phyloP scores from a whole-genome alignment of 148 eudicot species.

The Pharnaceum exiguum region DNA sequence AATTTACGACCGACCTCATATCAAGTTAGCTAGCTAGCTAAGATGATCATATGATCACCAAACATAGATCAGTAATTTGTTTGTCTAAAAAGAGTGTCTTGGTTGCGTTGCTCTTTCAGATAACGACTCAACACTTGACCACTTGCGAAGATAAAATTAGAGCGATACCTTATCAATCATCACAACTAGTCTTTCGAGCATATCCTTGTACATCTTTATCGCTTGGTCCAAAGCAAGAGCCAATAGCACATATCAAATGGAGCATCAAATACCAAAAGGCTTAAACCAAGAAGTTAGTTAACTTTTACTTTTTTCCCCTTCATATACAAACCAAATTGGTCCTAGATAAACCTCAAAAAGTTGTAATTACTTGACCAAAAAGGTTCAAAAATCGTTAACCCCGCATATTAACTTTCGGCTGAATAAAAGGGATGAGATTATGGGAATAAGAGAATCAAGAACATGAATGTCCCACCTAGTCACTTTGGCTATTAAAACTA shows the following conservation, averaged over 20 bases:
- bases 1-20: too few relatives aligned
- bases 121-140: too few relatives aligned
- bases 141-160: conserved; percentile 7
- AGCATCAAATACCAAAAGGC: not conserved
- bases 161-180: conserved; percentile 7
- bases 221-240: conserved; percentile 17
- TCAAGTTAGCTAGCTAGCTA: too few relatives aligned
- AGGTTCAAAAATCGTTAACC: conserved; percentile 3
- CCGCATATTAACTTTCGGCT: conserved; percentile 18
- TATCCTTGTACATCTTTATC: not conserved
- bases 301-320: not conserved
- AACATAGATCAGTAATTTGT: too few relatives aligned
- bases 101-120: too few relatives aligned
- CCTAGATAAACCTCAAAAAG: not conserved
- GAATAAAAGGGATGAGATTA: not conserved
- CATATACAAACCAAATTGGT: not conserved
- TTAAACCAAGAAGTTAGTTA: not conserved
- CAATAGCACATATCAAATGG: conserved; percentile 9
- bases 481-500: conserved; percentile 10
- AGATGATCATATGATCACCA: too few relatives aligned
- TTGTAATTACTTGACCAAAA: not conserved
- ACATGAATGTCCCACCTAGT: not conserved
- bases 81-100: too few relatives aligned
- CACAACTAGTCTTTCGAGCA: not conserved
- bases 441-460: not conserved